Base-by-base conservation (phyloP, 78 protist genomes). In the Dictyostelium firmibasis region DNA sequence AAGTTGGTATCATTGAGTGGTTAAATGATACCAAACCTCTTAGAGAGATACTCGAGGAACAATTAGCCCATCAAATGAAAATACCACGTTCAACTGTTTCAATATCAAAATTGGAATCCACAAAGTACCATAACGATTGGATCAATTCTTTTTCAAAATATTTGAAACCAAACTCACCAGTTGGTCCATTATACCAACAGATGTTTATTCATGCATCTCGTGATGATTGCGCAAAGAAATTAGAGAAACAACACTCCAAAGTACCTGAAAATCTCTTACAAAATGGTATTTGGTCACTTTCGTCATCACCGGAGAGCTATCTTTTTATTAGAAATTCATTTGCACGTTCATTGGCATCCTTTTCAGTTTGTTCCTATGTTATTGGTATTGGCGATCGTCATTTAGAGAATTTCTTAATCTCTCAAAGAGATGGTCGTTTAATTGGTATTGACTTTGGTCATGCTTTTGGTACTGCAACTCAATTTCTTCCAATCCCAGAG, bases 381-480 rank as follows among this genome's bases (percentile, higher is more conserved):
- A 84, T 96, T 43, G 97, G 99, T 78, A 96, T 99, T 62, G 99
- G 99, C 20, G 99, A 98, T 91, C 93, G 99, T 29, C 99, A 98
- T 88, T 23, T 98, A n/a, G 97, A 96, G 74, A 98, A 98, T 95
- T 79, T 91, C 35, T 92, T 98, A 84, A 25, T 98, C 33, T 94
- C 95, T 83, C 72, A 33, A 20, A 20, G 60, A 2, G 92, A 85
- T n/a, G 99, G 98, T 13, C 13, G 62, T 11, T 29, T 98, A 18
- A 86, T 99, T 13, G 98, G 98, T 38, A 99, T 99, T n/a, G 99
- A 99, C 78, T 99, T 98, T 87, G 99, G 99, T 33, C 99, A 97
- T 81, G 98, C 99, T 11, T 98, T 99, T 77, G 99, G 99, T 41
- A 83, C 98, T 0, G 99, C 99, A 2, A 97, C 98, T 29, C 77